Conservation (phyloP, 2,329 filamentous ascomycete species). For the Herpotrichia juniperi region DNA sequence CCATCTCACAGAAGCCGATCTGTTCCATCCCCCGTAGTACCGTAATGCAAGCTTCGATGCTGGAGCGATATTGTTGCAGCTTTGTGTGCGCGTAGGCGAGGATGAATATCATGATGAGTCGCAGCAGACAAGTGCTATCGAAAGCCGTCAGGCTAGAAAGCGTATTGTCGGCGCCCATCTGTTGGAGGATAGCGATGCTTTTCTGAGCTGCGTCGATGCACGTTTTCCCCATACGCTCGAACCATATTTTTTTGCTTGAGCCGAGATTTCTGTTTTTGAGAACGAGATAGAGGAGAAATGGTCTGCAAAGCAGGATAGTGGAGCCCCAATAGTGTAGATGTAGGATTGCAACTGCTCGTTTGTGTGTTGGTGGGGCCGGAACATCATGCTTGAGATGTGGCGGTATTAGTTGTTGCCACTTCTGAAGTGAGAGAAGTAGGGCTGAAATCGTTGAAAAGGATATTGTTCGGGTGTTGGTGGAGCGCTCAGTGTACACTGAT, state of each 20-base stretch:
- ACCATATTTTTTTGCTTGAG: constrained; percentile 36
- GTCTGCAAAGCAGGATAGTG: constrained; percentile 40
- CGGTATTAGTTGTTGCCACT: constrained; percentile 41
- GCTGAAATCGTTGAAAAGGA: constrained; percentile 43
- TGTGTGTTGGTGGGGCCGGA: constrained; percentile 38
- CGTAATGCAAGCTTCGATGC: constrained; percentile 32
- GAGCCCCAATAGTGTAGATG: constrained; percentile 45
- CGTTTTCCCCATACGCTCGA: constrained; percentile 40
- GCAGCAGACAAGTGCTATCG: constrained; percentile 42
- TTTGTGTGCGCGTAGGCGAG: constrained; percentile 40
- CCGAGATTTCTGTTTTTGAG: constrained; percentile 31
- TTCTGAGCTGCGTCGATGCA: constrained; percentile 41
- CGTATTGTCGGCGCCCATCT: constrained; percentile 31
- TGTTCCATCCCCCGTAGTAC: constrained; percentile 36
- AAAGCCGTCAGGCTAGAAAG: constrained; percentile 42
- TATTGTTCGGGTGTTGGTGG: constrained; percentile 28
- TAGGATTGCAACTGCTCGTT: constrained; percentile 39
- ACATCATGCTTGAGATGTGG: constrained; percentile 39
- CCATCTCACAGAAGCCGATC: constrained; percentile 43
- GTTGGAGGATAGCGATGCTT: constrained; percentile 31
- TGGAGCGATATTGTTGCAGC: constrained; percentile 28
- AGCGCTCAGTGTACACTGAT: constrained; percentile 40
- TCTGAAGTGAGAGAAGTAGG: constrained; percentile 37
- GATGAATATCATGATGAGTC: constrained; percentile 43
- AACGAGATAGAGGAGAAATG: constrained; percentile 43